These are phyloP conservation scores for Fusarium cicatricum DNA, from an alignment of 2,329 filamentous ascomycete species.

Conservation along the genomic window DNA sequence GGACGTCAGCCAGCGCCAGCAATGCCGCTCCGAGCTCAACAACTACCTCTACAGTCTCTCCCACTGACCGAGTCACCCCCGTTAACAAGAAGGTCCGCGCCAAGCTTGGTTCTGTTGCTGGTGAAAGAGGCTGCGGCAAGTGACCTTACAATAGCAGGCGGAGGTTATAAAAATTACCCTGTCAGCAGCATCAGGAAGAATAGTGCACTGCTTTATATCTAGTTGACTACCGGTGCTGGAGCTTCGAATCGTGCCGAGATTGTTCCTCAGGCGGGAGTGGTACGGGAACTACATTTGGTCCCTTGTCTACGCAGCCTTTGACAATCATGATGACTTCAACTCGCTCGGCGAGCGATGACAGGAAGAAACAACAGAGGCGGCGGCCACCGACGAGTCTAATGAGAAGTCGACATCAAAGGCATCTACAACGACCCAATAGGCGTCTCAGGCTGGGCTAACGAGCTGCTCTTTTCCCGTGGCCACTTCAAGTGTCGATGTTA, in stretches of 20 bases:
- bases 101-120: slow-evolving; percentile 13
- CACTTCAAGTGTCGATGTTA: slow-evolving; percentile 19
- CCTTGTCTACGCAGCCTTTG: not conserved
- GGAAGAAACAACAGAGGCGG: not conserved
- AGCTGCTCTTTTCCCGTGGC: slow-evolving; percentile 16
- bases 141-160: slow-evolving; percentile 27
- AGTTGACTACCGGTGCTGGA: slow-evolving; percentile 22
- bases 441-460: slow-evolving; percentile 6
- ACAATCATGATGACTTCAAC: slow-evolving; percentile 28
- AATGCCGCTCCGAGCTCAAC: not conserved
- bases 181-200: slow-evolving; percentile 24
- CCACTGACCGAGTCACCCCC: not conserved
- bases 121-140: slow-evolving; percentile 27
- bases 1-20: not conserved
- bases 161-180: slow-evolving; percentile 26
- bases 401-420: not conserved
- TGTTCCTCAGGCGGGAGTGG: slow-evolving; percentile 6
- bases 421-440: not conserved
- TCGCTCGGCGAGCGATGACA: not conserved
- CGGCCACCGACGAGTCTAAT: not conserved
- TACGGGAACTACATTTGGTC: not conserved
- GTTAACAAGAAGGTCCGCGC: slow-evolving; percentile 25
- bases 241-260: slow-evolving; percentile 32
- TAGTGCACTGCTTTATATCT: slow-evolving; percentile 34
- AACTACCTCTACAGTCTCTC: not conserved